Evolutionary conservation across 805 yeast genomes (phyloP).

Genomic region (Yarrowia divulgata): DNA sequence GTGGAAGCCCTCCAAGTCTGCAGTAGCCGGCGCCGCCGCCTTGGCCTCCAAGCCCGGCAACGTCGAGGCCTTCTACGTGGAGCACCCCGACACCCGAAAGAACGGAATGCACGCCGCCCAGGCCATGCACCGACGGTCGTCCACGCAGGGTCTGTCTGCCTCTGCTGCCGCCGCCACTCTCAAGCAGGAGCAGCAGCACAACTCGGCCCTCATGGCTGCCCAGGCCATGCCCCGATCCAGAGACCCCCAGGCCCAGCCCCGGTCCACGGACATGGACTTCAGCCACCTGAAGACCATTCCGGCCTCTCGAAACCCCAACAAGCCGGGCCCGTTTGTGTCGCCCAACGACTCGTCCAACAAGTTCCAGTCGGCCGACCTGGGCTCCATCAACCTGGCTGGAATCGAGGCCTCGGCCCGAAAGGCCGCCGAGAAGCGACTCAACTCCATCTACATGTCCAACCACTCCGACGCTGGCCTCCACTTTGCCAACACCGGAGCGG

Average conservation of each 20-base stretch:
- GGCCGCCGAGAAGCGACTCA: conserved; percentile 47
- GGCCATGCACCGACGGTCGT: conserved; percentile 40
- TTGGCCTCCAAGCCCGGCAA: conserved; percentile 36
- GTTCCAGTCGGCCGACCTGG: conserved; percentile 36
- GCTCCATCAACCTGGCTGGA: conserved; percentile 41
- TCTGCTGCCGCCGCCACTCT: conserved; percentile 47
- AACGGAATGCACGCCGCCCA: conserved; percentile 37
- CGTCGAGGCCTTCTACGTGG: conserved; percentile 38
- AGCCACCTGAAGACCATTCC: conserved; percentile 27
- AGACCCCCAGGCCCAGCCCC: conserved; percentile 38
- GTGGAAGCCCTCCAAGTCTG: conserved; percentile 46
- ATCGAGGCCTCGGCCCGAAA: conserved; percentile 49
- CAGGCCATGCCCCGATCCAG: conserved; percentile 36
- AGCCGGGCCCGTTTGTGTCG: conserved; percentile 37
- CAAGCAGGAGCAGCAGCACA: conserved; percentile 38
- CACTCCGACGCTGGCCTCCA: conserved; percentile 40
- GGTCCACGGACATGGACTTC: conserved; percentile 26
- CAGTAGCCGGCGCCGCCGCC: conserved; percentile 38
- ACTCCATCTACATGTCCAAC: conserved; percentile 44
- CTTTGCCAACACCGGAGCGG: conserved; percentile 44
- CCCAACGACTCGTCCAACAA: conserved; percentile 34
- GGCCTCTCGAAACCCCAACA: conserved; percentile 36
- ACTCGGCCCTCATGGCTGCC: conserved; percentile 35
- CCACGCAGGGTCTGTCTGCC: conserved; percentile 45
- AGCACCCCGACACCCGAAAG: conserved; percentile 40